Conservation (phyloP, 1,284 basidiomycete genomes). For the Apiotrichum mycotoxinovorans region DNA sequence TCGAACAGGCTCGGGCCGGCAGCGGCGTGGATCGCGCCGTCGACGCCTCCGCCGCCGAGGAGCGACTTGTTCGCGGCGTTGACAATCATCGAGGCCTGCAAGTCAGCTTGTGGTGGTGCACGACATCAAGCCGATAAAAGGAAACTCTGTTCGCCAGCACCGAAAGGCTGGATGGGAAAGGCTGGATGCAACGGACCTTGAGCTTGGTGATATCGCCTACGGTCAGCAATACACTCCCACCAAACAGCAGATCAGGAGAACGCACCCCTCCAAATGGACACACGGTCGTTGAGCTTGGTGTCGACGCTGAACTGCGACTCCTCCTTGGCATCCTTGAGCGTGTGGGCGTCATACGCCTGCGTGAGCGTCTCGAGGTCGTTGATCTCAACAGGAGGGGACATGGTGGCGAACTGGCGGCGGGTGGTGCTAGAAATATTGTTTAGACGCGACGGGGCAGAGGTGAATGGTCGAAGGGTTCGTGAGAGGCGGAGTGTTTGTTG, state of each 20-base stretch:
- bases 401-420: not conserved
- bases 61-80: conserved; percentile 80
- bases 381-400: conserved; percentile 8
- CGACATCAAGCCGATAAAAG: too few species aligned
- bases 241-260: not conserved
- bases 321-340: not conserved
- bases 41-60: conserved; percentile 59
- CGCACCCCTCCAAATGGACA: conserved; percentile 42
- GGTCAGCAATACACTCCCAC: not conserved
- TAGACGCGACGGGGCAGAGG: not conserved
- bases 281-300: conserved; percentile 26
- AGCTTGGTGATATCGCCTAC: conserved; percentile 48
- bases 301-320: conserved; percentile 6
- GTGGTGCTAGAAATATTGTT: not conserved
- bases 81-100: conserved; percentile 68
- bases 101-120: conserved; percentile 1
- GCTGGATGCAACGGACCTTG: conserved; percentile 23
- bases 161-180: not conserved
- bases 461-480: not conserved
- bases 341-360: conserved; percentile 11
- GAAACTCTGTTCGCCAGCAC: too few species aligned
- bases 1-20: conserved; percentile 69
- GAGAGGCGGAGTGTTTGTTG: not conserved
- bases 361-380: conserved; percentile 31
- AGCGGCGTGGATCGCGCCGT: conserved; percentile 62